A percentile compares a stretch with the other conserved stretches of the same genome.
Evolutionary conservation across 2,329 filamentous ascomycete genomes (phyloP).

Genomic region (Sordariomycetes sp.): DNA sequence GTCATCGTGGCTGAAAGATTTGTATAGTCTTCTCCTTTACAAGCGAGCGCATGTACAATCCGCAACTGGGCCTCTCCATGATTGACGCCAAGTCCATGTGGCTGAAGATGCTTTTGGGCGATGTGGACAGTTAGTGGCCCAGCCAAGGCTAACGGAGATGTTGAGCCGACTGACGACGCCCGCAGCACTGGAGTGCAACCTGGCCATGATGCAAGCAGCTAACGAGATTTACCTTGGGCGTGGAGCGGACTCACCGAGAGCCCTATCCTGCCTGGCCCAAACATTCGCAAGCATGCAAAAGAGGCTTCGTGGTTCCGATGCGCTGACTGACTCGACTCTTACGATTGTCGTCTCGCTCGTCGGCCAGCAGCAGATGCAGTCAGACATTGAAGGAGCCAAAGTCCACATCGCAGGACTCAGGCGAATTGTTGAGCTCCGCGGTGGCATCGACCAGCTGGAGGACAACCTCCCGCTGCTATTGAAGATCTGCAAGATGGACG

Average conservation of each 20-base stretch:
- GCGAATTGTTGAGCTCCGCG: conserved; percentile 31
- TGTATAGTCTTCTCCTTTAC: conserved; percentile 3
- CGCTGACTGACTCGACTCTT: conserved; percentile 11
- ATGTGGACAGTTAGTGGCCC: conserved; percentile 7
- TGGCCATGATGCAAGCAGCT: conserved; percentile 11
- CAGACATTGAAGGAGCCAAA: not conserved
- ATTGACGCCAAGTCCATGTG: conserved; percentile 8
- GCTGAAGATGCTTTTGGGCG: conserved; percentile 7
- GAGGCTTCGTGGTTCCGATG: conserved; percentile 10
- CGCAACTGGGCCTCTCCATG: conserved; percentile 5
- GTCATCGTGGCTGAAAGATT: no score
- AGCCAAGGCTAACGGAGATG: no score
- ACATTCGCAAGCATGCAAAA: conserved; percentile 12
- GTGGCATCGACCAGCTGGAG: conserved; percentile 23
- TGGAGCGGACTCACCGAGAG: conserved; percentile 10
- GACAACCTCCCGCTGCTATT: not conserved
- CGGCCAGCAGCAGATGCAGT: conserved; percentile 3
- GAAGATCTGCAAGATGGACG: conserved; percentile 4
- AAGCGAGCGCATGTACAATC: conserved; percentile 6
- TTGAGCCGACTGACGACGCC: not conserved
- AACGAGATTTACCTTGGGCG: conserved; percentile 9
- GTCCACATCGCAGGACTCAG: conserved; percentile 37
- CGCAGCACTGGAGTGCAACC: not conserved
- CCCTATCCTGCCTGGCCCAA: conserved; percentile 12
- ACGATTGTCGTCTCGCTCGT: conserved; percentile 15